phyloP scores from a whole-genome alignment of 2,329 filamentous ascomycete species.

The Fusarium cyanostomum region DNA sequence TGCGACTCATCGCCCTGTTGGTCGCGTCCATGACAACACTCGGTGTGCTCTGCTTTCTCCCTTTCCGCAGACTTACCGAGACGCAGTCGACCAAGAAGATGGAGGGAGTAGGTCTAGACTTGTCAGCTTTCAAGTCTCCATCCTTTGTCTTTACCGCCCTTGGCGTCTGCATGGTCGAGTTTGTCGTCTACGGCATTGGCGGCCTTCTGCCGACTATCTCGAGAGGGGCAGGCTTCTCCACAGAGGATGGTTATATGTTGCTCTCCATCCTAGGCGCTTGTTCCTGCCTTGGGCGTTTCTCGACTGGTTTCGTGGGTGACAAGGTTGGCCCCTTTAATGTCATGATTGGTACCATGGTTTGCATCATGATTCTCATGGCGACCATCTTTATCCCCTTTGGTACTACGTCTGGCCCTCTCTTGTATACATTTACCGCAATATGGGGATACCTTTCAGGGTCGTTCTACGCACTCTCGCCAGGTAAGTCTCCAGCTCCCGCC shows the following conservation, averaged over 20 bases:
- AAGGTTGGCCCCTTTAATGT: slow-evolving; percentile 55
- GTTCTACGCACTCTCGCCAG: slow-evolving; percentile 53
- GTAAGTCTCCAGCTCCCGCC: neutral
- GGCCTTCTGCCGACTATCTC: slow-evolving; percentile 57
- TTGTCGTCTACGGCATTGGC: slow-evolving; percentile 58
- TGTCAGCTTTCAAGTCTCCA: slow-evolving; percentile 50
- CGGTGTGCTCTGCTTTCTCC: slow-evolving; percentile 47
- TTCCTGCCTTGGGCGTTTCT: slow-evolving; percentile 53
- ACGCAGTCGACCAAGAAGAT: neutral
- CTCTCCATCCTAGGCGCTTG: slow-evolving; percentile 55
- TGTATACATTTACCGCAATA: slow-evolving; percentile 55
- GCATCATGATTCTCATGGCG: slow-evolving; percentile 51
- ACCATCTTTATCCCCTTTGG: slow-evolving; percentile 56
- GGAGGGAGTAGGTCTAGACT: slow-evolving; percentile 41
- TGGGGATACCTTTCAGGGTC: slow-evolving; percentile 60
- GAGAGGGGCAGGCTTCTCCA: slow-evolving; percentile 43
- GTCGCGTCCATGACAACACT: slow-evolving; percentile 38
- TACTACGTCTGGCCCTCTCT: slow-evolving; percentile 47
- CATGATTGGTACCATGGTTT: slow-evolving; percentile 27
- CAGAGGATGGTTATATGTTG: slow-evolving; percentile 52
- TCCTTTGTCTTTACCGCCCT: slow-evolving; percentile 52
- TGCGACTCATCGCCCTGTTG: slow-evolving; percentile 43
- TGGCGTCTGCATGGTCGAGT: slow-evolving; percentile 56
- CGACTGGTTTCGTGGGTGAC: slow-evolving; percentile 54
- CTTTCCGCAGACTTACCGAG: slow-evolving; percentile 37